Conservation (phyloP, 108 stramenopile genomes). For the Cyclostephanos invisitatus region DNA sequence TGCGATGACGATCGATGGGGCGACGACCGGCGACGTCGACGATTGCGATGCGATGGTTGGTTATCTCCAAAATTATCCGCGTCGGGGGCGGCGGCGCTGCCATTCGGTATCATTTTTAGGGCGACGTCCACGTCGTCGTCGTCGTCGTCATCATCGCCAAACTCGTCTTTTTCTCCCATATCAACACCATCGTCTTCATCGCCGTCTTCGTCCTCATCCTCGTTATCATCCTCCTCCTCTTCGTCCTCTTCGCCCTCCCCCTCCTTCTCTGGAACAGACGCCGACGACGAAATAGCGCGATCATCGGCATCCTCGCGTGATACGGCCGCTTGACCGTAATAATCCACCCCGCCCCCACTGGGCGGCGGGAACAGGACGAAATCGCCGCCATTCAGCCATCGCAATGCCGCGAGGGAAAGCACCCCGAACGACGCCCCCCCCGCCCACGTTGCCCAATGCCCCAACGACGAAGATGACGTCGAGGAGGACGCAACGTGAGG, state of each 20-base stretch:
- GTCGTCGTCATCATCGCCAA: background rate
- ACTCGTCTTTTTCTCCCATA: constrained; percentile 8
- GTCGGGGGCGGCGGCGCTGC: background rate
- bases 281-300: no score
- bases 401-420: constrained; percentile 59
- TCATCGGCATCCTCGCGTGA: constrained; percentile 20
- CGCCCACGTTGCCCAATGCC: constrained; percentile 14
- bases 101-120: constrained; percentile 32
- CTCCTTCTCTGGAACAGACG: constrained; percentile 10
- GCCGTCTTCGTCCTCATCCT: background rate
- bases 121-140: constrained; percentile 26
- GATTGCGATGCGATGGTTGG: background rate
- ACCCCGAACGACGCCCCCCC: constrained; percentile 43
- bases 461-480: background rate
- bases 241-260: constrained; percentile 14
- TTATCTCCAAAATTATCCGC: background rate
- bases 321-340: background rate
- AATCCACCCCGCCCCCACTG: background rate
- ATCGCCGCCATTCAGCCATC: constrained; percentile 89
- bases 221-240: background rate
- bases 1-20: constrained; percentile 4
- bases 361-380: constrained; percentile 78
- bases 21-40: background rate
- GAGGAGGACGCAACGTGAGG: background rate
- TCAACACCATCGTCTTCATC: background rate